These are phyloP conservation scores for Cyclostephanos tholiformis DNA, from an alignment of 108 stramenopile genomes.

Conservation along the genomic window DNA sequence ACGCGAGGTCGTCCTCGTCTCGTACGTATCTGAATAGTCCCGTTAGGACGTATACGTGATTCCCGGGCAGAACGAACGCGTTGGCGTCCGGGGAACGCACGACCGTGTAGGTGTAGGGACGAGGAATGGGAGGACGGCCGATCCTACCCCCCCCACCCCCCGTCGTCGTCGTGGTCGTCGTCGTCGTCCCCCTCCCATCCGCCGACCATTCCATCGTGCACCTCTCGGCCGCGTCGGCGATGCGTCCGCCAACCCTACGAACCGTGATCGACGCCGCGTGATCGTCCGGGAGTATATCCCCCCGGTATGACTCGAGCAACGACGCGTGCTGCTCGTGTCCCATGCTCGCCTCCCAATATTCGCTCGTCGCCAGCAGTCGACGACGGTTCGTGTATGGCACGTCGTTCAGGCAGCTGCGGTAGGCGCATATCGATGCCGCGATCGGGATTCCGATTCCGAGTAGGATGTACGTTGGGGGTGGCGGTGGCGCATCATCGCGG, in stretches of 20 bases:
- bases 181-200: background rate
- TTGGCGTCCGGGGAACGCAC: constrained; percentile 76
- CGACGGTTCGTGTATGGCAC: constrained; percentile 75
- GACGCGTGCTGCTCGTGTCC: constrained; percentile 59
- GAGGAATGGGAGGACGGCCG: background rate
- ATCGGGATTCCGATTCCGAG: constrained; percentile 40
- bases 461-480: constrained; percentile 18
- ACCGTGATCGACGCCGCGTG: constrained; percentile 76
- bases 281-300: constrained; percentile 58
- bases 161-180: constrained; percentile 15
- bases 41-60: constrained; percentile 83
- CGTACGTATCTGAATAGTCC: constrained; percentile 72
- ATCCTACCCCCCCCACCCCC: background rate
- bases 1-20: constrained; percentile 86
- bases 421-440: constrained; percentile 45
- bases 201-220: constrained; percentile 24
- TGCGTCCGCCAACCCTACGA: constrained; percentile 69
- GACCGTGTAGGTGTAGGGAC: constrained; percentile 75
- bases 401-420: constrained; percentile 61
- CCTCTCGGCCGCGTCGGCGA: constrained; percentile 63
- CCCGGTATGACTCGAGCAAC: constrained; percentile 51
- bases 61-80: constrained; percentile 84
- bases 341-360: constrained; percentile 51
- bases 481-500: too few species aligned
- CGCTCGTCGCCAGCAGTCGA: constrained; percentile 71